These are phyloP conservation scores for Zymoseptoria brevis DNA, from an alignment of 2,329 filamentous ascomycete genomes.

Conservation along the genomic window DNA sequence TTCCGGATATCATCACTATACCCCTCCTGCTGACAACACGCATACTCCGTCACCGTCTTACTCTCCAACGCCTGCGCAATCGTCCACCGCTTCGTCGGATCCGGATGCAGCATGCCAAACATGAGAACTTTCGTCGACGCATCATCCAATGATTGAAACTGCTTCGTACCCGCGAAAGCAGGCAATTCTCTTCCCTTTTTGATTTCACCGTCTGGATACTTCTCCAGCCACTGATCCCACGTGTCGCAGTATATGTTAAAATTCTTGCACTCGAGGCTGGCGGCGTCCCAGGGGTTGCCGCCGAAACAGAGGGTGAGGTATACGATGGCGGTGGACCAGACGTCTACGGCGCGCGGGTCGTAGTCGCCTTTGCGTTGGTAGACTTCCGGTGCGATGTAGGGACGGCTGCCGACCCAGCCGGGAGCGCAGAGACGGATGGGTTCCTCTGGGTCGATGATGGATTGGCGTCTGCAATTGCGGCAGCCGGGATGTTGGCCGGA, in stretches of 20 bases:
- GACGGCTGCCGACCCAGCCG: slow-evolving; percentile 75
- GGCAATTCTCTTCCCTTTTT: slow-evolving; percentile 36
- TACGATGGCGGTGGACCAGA: slow-evolving; percentile 79
- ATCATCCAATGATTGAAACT: slow-evolving; percentile 60
- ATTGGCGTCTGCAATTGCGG: slow-evolving; percentile 43
- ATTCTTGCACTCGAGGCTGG: slow-evolving; percentile 46
- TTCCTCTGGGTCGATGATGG: slow-evolving; percentile 64
- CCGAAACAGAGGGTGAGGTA: slow-evolving; percentile 69
- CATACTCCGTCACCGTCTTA: slow-evolving; percentile 34
- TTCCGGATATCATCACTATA: slow-evolving; percentile 29
- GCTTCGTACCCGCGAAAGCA: slow-evolving; percentile 55
- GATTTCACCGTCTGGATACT: slow-evolving; percentile 45
- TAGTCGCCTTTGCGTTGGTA: slow-evolving; percentile 57
- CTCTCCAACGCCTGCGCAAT: slow-evolving; percentile 60
- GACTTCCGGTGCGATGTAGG: slow-evolving; percentile 83
- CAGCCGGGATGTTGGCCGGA: slow-evolving; percentile 72
- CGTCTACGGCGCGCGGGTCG: slow-evolving; percentile 72
- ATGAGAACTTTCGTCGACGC: slow-evolving; percentile 62
- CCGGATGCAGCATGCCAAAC: slow-evolving; percentile 73
- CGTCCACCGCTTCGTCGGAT: slow-evolving; percentile 61
- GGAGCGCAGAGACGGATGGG: slow-evolving; percentile 64
- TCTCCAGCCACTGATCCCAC: slow-evolving; percentile 60
- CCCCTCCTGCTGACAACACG: slow-evolving; percentile 28
- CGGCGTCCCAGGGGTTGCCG: slow-evolving; percentile 66
- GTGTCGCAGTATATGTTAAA: slow-evolving; percentile 59